A percentile compares a stretch with the other conserved stretches of the same genome.
Conservation (phyloP, 2,329 filamentous ascomycete genomes). For the Colletotrichum cordylinicola region DNA sequence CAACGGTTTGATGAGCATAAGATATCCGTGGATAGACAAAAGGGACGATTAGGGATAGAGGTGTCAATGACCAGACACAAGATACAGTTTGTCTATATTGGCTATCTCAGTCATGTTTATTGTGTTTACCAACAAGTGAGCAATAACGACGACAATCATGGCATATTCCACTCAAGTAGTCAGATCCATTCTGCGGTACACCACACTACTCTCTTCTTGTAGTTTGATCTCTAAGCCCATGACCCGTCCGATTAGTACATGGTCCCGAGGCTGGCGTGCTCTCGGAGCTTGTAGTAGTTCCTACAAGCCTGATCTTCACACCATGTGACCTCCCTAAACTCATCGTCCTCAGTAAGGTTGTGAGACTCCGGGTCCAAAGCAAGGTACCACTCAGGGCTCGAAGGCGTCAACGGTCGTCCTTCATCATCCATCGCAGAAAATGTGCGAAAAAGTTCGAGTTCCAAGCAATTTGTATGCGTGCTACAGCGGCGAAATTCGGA, state of each 20-base stretch:
- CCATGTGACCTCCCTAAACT: neutral
- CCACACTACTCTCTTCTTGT: fast-evolving
- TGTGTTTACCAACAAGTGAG: neutral
- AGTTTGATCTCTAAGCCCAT: neutral
- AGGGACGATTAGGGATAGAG: neutral
- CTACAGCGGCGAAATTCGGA: neutral
- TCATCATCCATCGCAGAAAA: neutral
- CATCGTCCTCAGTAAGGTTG: neutral
- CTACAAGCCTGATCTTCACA: neutral
- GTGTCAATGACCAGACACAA: neutral
- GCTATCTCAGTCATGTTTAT: neutral
- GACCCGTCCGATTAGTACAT: neutral
- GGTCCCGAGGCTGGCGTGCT: neutral
- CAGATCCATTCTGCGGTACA: neutral
- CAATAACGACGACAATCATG: neutral
- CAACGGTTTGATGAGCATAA: neutral
- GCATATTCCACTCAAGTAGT: neutral
- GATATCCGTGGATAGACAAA: neutral
- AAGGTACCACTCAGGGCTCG: neutral
- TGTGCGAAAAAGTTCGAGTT: fast-evolving
- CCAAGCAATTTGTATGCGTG: neutral
- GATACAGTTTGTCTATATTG: neutral
- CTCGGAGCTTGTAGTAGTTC: neutral
- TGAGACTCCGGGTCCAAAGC: neutral
- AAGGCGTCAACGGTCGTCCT: neutral